Base-by-base conservation (phyloP, 2,329 filamentous ascomycete species). In the Diaporthe eres region DNA sequence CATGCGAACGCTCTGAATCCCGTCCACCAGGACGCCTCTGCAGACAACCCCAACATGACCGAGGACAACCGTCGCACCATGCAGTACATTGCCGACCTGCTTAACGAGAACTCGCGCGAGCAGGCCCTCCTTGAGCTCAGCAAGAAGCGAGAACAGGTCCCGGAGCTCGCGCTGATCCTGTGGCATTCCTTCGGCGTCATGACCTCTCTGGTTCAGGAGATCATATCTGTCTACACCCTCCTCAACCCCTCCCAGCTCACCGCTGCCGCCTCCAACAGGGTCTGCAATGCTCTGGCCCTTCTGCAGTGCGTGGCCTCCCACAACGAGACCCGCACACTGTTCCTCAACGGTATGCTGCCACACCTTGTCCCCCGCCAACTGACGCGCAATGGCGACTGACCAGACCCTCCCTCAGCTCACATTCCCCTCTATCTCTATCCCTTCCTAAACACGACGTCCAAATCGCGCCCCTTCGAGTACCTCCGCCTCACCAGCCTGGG, bases 121-220 rank as follows among this genome's bases (percentile, higher is more conserved):
- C 93, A 95, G 6, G 97, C 97, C 68, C 89, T 99, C 73, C 90
- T 99, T 82, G 97, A 99, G 85, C 90, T 99, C 71, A 98, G 96
- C 87, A 99, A 99, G 89, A 99, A 99, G 90, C 90, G 97, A 75
- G 97, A 99, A 86, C 97, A 98, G 85, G 97, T 99, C 22, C 96
- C 97, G 0, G 97, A 99, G 87, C 88, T 99, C 76, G 97, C 97
- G 63, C 88, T 99, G 81, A 98, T 99, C 77, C 88, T 99, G 77
- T 99, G 97, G 97, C 97, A 99, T 85, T 98, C 96, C 4, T 98
- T 98, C 82, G 95, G 96, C 81, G 97, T 99, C 82, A 99, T 99
- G 97, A 98, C 97, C 61, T 98, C 95, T 73, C 89, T 99, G 34
- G 90, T 98, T 47, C 96, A 98, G 85, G 97, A 99, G 86, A 99